Evolutionary conservation across 768 basidiomycete species (phyloP).

Genomic region (Tephrocybe rancida): DNA sequence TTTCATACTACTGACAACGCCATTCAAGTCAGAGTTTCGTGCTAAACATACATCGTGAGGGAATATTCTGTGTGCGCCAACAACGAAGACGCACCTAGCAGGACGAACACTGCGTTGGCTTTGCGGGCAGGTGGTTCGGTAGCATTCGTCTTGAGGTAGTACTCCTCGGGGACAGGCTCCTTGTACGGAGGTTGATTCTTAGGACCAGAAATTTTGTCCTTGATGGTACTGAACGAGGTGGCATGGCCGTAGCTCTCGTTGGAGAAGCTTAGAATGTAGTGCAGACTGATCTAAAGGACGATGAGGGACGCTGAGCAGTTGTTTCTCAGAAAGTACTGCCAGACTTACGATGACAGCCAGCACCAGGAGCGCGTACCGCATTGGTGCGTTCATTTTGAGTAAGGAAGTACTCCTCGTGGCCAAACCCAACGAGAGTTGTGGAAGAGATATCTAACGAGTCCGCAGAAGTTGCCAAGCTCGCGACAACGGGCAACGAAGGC

Average conservation of each 20-base stretch:
- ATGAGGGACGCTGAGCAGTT: not conserved
- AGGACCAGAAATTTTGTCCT: constrained; percentile 33
- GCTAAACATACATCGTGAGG: no score
- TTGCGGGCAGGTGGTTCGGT: constrained; percentile 50
- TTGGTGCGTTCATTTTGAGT: constrained; percentile 54
- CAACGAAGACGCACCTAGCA: constrained; percentile 51
- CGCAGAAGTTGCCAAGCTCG: constrained; percentile 2
- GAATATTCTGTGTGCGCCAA: no score
- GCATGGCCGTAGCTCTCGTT: constrained; percentile 65
- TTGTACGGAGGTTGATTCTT: constrained; percentile 49
- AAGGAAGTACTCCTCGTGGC: constrained; percentile 10
- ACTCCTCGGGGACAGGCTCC: constrained; percentile 60
- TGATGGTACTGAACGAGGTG: constrained; percentile 52
- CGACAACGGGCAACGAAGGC: no score
- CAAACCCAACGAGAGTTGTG: constrained; percentile 2
- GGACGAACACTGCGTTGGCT: constrained; percentile 83
- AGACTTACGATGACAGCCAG: constrained; percentile 46
- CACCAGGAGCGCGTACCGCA: constrained; percentile 56
- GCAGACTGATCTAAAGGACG: constrained; percentile 46
- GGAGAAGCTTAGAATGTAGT: constrained; percentile 68
- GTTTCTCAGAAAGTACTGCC: not conserved
- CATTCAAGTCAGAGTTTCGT: constrained; percentile 60
- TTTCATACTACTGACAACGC: constrained; percentile 65
- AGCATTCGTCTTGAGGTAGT: constrained; percentile 45
- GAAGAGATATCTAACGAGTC: not conserved